These are phyloP conservation scores for Mixia osmundae DNA, from an alignment of 1,284 basidiomycete species.

Conservation along the genomic window DNA sequence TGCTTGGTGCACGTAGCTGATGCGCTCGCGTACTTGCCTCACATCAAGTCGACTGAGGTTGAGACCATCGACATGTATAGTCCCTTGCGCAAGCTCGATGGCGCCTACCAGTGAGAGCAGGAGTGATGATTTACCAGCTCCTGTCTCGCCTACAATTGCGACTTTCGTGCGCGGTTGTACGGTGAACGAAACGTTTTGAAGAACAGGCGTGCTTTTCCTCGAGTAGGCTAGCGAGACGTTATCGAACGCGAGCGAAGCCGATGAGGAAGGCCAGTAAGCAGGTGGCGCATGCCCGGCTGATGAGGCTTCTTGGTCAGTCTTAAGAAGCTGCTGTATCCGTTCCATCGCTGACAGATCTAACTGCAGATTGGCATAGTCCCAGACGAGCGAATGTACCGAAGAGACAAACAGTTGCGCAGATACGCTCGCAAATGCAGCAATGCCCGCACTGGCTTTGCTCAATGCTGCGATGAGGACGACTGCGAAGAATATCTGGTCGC, in stretches of 20 bases:
- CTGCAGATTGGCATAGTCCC: background rate
- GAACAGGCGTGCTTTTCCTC: constrained; percentile 23
- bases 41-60: background rate
- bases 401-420: background rate
- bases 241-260: background rate
- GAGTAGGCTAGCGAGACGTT: background rate
- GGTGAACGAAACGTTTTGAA: constrained; percentile 57
- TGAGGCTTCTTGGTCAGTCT: background rate
- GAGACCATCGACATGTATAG: background rate
- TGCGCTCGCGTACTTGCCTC: background rate
- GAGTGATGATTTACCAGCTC: constrained; percentile 43
- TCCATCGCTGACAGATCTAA: background rate
- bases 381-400: background rate
- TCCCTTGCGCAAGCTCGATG: background rate
- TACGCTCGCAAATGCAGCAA: too few species aligned
- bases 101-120: background rate
- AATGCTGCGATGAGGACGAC: too few species aligned
- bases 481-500: background rate
- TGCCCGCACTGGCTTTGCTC: too few species aligned
- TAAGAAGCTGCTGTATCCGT: background rate
- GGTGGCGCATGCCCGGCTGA: background rate
- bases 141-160: constrained; percentile 54
- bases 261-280: background rate
- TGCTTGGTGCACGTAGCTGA: background rate
- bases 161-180: constrained; percentile 55